phyloP scores from a whole-genome alignment of 2,329 filamentous ascomycete species.

The Lachnellula arida region DNA sequence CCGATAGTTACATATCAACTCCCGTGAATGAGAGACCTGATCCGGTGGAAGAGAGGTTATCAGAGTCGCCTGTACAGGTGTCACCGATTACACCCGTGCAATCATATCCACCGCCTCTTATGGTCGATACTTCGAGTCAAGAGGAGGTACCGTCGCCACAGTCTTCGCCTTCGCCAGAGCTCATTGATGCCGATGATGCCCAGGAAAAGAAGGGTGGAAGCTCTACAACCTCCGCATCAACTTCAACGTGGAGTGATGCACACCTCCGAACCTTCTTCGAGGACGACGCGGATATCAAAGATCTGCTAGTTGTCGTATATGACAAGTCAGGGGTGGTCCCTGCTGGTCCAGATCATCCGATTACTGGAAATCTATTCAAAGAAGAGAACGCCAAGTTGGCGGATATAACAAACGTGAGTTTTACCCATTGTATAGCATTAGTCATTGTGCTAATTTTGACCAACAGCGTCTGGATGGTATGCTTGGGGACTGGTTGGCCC shows the following conservation, averaged over 20 bases:
- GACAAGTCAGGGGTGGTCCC: slow-evolving; percentile 82
- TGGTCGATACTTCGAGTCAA: slow-evolving; percentile 67
- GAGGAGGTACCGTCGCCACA: slow-evolving; percentile 58
- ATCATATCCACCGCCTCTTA: slow-evolving; percentile 59
- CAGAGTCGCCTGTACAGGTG: slow-evolving; percentile 65
- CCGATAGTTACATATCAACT: slow-evolving; percentile 29
- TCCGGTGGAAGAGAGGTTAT: slow-evolving; percentile 43
- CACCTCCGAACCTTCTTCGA: slow-evolving; percentile 87
- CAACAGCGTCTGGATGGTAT: slow-evolving; percentile 74
- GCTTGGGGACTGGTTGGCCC: slow-evolving; percentile 75
- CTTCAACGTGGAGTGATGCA: slow-evolving; percentile 78
- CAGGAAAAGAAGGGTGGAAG: slow-evolving; percentile 37
- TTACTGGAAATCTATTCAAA: slow-evolving; percentile 74
- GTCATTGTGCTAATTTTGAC: slow-evolving; percentile 16
- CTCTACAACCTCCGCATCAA: slow-evolving; percentile 51
- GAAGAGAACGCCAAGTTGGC: slow-evolving; percentile 82
- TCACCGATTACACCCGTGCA: slow-evolving; percentile 49
- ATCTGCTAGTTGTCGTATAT: slow-evolving; percentile 86
- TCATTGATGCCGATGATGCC: slow-evolving; percentile 44
- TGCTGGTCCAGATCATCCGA: slow-evolving; percentile 77
- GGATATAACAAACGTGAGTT: slow-evolving; percentile 72
- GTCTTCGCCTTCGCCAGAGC: slow-evolving; percentile 61
- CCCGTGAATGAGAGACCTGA: slow-evolving; percentile 32
- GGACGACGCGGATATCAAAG: slow-evolving; percentile 80
- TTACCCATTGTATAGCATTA: background rate